Base-by-base conservation (phyloP, 1,284 basidiomycete species). In the Leccinum huronense region DNA sequence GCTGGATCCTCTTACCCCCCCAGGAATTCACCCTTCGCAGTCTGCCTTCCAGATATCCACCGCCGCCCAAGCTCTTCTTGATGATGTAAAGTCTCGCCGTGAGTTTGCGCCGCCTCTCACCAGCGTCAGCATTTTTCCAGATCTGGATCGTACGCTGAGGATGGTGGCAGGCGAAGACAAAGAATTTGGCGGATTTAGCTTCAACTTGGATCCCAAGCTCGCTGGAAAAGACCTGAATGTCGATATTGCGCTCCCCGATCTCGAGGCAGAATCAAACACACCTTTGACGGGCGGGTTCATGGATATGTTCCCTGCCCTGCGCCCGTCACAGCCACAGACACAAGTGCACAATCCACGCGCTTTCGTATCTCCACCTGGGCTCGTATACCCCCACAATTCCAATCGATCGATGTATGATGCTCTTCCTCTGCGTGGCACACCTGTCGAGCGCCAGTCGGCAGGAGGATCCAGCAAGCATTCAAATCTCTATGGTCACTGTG, bases 41-140 rank as follows among this genome's bases (percentile, higher is more conserved):
- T 84, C 87, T 31, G 84, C 88, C 3, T 96, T 95, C 76, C 93
- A 94, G 73, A 92, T 94, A 79, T 94, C 94, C 0, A 90, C 83
- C 13, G 89, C 91, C 55, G 93, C 92, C 0, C 90, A 90, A 69
- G 91, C 90, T 2, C 80, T 96, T 56, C 81, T 95, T 58, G 93
- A 95, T 66, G 94, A 95, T 71, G 85, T 95, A 62, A 87, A 86
- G 71, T 86, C 86, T 56, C 83, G 94, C 51, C 83, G 93, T 55
- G 90, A 93, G 70, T 82, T 84, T 8, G 71, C 81, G 3, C 77
- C 84, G 3, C 65, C 77, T 11, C 74, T 81, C 23, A 76, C 79
- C 33, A 81, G 79, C 57, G 78, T 85, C 65, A 93, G 84, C 73
- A 90, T 93, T n/a, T 95, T 94, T 81, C 93, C 93, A n/a, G 93